Conservation (phyloP, 2,329 filamentous ascomycete species). For the Paecilomyces fulvus region DNA sequence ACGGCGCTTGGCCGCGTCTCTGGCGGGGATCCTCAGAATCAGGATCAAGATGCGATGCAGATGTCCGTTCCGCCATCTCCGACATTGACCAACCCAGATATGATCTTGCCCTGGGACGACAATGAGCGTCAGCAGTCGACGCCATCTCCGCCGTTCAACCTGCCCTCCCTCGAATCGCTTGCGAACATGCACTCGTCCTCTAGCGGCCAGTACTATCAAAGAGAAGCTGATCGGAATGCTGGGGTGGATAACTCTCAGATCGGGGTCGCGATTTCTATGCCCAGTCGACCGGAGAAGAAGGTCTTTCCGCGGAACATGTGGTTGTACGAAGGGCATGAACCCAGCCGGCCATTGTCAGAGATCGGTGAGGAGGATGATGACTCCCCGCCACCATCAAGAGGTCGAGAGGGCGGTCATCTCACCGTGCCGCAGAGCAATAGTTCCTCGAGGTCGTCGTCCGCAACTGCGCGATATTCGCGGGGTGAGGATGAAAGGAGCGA, state of each 20-base stretch:
- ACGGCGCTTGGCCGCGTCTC: constrained; percentile 6
- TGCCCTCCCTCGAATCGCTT: constrained; percentile 34
- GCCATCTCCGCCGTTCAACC: constrained; percentile 45
- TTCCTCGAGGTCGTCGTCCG: not conserved
- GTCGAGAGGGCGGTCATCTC: constrained; percentile 3
- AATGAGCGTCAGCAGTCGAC: constrained; percentile 40
- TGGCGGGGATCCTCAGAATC: constrained; percentile 8
- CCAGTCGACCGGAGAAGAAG: constrained; percentile 17
- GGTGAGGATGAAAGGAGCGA: constrained; percentile 30
- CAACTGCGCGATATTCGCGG: constrained; percentile 1
- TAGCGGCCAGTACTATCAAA: constrained; percentile 1
- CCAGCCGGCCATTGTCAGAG: constrained; percentile 36
- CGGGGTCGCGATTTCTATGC: constrained; percentile 5
- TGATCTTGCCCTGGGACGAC: constrained; percentile 77
- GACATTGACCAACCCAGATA: constrained; percentile 85
- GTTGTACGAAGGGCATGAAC: constrained; percentile 28
- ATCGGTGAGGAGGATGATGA: constrained; percentile 38
- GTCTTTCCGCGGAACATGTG: constrained; percentile 25
- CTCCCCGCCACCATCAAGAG: constrained; percentile 16
- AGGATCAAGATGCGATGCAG: constrained; percentile 10
- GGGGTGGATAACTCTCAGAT: constrained; percentile 4
- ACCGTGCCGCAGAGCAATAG: not conserved
- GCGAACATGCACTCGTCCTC: not conserved
- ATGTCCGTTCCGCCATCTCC: constrained; percentile 56
- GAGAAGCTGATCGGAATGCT: constrained; percentile 3